A percentile compares a stretch with the other conserved stretches of the same genome.
These are phyloP conservation scores for Leonotis leonurus DNA, from an alignment of 257 asterid genomes.

Conservation along the genomic window DNA sequence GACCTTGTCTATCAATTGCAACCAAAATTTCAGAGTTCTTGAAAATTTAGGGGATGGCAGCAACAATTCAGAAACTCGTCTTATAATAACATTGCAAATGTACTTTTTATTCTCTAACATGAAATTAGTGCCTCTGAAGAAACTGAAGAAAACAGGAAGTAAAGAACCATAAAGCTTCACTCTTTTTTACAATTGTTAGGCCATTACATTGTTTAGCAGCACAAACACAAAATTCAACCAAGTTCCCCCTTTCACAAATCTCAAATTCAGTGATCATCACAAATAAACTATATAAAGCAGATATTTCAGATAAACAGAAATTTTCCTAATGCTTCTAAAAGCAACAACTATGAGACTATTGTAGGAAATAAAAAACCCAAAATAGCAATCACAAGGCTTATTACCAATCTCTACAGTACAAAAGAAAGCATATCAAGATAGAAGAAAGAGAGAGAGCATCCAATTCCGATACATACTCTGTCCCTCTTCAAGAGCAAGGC, in stretches of 20 bases:
- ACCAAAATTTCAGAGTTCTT: neutral
- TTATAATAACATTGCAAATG: too few relatives aligned
- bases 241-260: neutral
- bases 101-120: too few relatives aligned
- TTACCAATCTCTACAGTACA: neutral
- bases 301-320: neutral
- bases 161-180: neutral
- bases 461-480: constrained; percentile 38
- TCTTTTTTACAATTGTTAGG: neutral
- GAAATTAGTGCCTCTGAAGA: neutral
- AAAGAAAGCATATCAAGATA: neutral
- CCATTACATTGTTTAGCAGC: neutral
- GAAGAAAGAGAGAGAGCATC: neutral
- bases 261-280: neutral
- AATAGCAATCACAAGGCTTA: neutral
- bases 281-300: neutral
- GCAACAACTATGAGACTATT: neutral
- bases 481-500: constrained; percentile 81
- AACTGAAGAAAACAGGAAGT: too few relatives aligned
- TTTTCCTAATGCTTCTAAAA: constrained; percentile 3
- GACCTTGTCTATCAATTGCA: constrained; percentile 66
- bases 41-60: neutral
- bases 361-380: neutral
- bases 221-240: neutral
- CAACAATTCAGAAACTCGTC: neutral